Conservation (phyloP, 805 yeast genomes). For the Ogataea pilisensis region DNA sequence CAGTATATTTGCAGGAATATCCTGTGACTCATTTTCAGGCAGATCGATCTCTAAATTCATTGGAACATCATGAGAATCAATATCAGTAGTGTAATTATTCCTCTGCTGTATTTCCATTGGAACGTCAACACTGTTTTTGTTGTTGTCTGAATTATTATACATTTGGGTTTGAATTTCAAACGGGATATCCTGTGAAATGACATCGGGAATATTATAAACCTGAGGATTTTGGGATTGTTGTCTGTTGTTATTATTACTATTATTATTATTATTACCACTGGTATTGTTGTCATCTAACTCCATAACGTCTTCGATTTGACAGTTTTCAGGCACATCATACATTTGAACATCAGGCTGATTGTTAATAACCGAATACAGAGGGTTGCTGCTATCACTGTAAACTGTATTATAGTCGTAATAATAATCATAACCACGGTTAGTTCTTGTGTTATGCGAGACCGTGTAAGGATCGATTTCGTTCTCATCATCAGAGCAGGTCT, state of each 20-base stretch:
- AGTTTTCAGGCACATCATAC: slow-evolving; percentile 41
- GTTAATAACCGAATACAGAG: slow-evolving; percentile 26
- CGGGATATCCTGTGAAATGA: slow-evolving; percentile 2
- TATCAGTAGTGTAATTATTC: not conserved
- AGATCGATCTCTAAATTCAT: slow-evolving; percentile 1
- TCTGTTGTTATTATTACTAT: too few species aligned
- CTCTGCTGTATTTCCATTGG: slow-evolving; percentile 6
- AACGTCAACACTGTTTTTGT: not conserved
- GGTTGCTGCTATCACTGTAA: slow-evolving; percentile 51
- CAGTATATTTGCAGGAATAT: slow-evolving; percentile 9
- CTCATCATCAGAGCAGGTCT: slow-evolving; percentile 62
- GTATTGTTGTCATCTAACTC: slow-evolving; percentile 16
- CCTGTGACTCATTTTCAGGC: slow-evolving; percentile 4
- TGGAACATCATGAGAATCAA: not conserved
- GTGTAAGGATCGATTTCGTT: slow-evolving; percentile 58
- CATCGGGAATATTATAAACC: slow-evolving; percentile 1
- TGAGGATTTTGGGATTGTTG: not conserved
- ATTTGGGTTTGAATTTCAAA: slow-evolving; percentile 2
- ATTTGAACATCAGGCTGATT: slow-evolving; percentile 26
- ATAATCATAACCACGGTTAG: slow-evolving; percentile 72
- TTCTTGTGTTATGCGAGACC: slow-evolving; percentile 67
- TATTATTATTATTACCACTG: not conserved
- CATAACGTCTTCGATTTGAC: slow-evolving; percentile 30
- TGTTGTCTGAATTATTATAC: not conserved
- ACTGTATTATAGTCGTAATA: slow-evolving; percentile 79